Base-by-base conservation (phyloP, 2,329 filamentous ascomycete species). In the Aspergillus costaricaensis region DNA sequence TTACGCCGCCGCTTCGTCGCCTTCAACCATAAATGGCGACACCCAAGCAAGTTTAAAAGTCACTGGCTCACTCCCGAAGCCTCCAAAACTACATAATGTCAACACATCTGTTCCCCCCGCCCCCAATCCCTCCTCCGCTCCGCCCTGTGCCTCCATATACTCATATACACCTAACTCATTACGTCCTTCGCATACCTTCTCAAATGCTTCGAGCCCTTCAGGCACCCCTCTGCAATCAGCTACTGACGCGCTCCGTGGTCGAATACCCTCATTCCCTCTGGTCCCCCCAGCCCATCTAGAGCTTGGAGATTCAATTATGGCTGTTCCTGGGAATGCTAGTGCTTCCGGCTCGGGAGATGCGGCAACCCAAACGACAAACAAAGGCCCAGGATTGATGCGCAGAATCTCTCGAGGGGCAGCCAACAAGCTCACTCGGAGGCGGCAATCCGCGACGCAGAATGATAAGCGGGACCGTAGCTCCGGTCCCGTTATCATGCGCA, bases 401-500 rank as follows among this genome's bases (percentile, higher is more conserved):
- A 86, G 93, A 64, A 81, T 97, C 21, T 98, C 95, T 32, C 91
- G 90, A 68, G 88, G 89, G 63, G 91, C 92, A 5, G 87, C 86
- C 50, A 88, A 86, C 76, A 88, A 83, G 78, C 89, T 82, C 74
- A 87, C 73, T 41, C 84, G 88, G 62, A 87, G 92, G 64, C 85
- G 93, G 62, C 88, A 90, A 63, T 96, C 91, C 15, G 92, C 91
- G 2, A 88, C 88, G 1, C 85, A 90, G 48, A 86, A 90, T 19
- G 87, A 88, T 62, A 91, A 89, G 73, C 88, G 93, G 44, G 92
- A 97, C 72, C 88, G 91, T 63, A 97, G 93, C 72, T 89, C 92
- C 25, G 95, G 95, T 0, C 95, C 95, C 1, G 90, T 92, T 58
- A 90, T 96, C 55, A 86, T 96, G 76, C 88, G 94, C 63, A 85